Evolutionary conservation across 495 filamentous ascomycete genomes (phyloP).

Genomic region (Penicilliopsis zonata): DNA sequence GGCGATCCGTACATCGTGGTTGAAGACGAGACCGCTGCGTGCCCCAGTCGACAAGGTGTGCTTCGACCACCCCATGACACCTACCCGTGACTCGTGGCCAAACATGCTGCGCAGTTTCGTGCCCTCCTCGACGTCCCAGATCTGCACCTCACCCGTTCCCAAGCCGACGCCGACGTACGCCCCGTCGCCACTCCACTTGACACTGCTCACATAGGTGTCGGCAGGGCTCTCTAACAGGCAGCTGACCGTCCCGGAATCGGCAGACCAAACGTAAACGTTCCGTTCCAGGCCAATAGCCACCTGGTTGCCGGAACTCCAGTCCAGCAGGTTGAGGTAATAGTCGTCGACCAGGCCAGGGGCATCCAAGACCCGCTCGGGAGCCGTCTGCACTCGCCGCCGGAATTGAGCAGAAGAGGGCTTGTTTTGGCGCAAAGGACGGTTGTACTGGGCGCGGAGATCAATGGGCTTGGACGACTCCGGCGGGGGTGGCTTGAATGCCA

Average conservation of each 20-base stretch:
- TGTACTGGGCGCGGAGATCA: constrained; percentile 94
- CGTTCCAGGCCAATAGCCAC: constrained; percentile 96
- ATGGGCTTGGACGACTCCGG: constrained; percentile 97
- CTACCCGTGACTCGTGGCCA: constrained; percentile 91
- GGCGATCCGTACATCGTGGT: constrained; percentile 96
- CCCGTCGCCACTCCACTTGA: constrained; percentile 97
- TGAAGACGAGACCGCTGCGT: constrained; percentile 90
- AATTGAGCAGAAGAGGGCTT: constrained; percentile 65
- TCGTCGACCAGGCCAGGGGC: constrained; percentile 93
- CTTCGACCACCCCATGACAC: constrained; percentile 98
- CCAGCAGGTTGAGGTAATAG: constrained; percentile 96
- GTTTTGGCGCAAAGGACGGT: constrained; percentile 78
- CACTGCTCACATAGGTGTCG: constrained; percentile 94
- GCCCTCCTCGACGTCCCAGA: constrained; percentile 96
- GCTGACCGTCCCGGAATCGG: constrained; percentile 78
- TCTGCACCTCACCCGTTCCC: constrained; percentile 92
- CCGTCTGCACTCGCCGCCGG: constrained; percentile 80
- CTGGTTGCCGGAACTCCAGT: constrained; percentile 97
- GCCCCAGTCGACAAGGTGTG: constrained; percentile 92
- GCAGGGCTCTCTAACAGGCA: constrained; percentile 72
- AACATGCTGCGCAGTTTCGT: constrained; percentile 96
- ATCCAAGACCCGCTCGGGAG: constrained; percentile 94
- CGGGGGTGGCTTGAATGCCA: constrained; percentile 96
- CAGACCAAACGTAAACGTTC: constrained; percentile 98
- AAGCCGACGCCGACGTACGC: constrained; percentile 94